phyloP scores from a whole-genome alignment of 345 rosid species.

The Brassica napus region DNA sequence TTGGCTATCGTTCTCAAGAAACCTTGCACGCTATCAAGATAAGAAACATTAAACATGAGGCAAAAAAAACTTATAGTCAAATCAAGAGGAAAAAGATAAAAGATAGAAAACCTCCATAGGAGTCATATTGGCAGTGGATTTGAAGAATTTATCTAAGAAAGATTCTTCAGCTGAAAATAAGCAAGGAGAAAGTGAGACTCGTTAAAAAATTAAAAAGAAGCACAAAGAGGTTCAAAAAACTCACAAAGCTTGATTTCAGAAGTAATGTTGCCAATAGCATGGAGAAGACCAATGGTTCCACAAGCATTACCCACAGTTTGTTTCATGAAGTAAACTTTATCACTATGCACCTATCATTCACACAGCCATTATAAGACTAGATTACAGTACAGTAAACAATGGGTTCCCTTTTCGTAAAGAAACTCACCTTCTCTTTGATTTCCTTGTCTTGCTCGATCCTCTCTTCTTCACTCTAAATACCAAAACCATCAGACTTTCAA shows the following conservation, averaged over 20 bases:
- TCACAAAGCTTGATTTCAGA: slow-evolving; percentile 75
- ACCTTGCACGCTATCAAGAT: slow-evolving; percentile 62
- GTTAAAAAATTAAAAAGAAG: not conserved
- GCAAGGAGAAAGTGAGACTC: slow-evolving; percentile 7
- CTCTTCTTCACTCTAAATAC: slow-evolving; percentile 70
- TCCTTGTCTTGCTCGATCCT: slow-evolving; percentile 68
- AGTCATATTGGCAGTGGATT: slow-evolving; percentile 74
- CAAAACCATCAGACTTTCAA: not conserved
- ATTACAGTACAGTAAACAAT: not conserved
- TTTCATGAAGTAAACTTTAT: slow-evolving; percentile 84
- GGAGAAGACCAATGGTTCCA: slow-evolving; percentile 97
- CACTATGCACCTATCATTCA: slow-evolving; percentile 52
- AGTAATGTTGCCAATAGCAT: slow-evolving; percentile 81
- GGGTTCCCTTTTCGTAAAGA: not conserved
- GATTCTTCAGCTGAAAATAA: slow-evolving; percentile 62
- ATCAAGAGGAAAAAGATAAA: not conserved
- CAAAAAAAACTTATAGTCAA: not conserved
- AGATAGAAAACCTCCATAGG: slow-evolving; percentile 58
- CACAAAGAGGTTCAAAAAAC: slow-evolving; percentile 19
- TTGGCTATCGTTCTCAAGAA: slow-evolving; percentile 77
- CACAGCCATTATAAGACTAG: not conserved
- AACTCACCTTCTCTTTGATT: slow-evolving; percentile 51
- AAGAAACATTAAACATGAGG: not conserved
- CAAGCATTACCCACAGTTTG: slow-evolving; percentile 99
- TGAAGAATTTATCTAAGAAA: slow-evolving; percentile 75